Evolutionary conservation across 2,329 filamentous ascomycete species (phyloP).

Genomic region (Leptographium wingfieldii): DNA sequence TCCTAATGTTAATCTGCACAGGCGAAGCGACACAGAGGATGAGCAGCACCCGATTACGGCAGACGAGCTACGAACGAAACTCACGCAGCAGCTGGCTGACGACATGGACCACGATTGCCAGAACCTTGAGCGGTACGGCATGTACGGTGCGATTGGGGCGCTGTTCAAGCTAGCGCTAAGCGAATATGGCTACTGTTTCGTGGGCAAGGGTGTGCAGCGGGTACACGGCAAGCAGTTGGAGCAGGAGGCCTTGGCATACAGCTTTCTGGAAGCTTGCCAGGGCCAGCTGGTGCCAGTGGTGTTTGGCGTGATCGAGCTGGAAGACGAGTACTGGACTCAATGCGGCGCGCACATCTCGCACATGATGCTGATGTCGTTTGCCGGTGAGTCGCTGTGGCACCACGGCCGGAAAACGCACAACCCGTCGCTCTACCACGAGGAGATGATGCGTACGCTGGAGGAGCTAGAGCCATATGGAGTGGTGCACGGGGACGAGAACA

Average conservation of each 20-base stretch:
- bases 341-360: constrained; percentile 5
- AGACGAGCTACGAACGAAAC: neutral
- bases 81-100: constrained; percentile 1
- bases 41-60: neutral
- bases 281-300: constrained; percentile 9
- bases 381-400: constrained; percentile 2
- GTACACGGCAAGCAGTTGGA: neutral
- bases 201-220: constrained; percentile 8
- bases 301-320: constrained; percentile 9
- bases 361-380: constrained; percentile 12
- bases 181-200: constrained; percentile 10
- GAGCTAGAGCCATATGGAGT: constrained; percentile 2
- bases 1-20: constrained; percentile 2
- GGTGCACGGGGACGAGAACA: neutral
- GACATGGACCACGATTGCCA: constrained; percentile 5
- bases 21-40: neutral
- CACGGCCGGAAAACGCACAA: neutral
- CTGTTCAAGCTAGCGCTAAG: constrained; percentile 9
- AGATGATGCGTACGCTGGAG: neutral
- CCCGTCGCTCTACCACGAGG: neutral
- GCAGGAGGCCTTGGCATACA: constrained; percentile 5
- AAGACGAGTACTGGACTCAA: constrained; percentile 2
- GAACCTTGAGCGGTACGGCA: neutral
- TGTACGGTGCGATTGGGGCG: constrained; percentile 3
- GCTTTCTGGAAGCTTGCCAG: constrained; percentile 2